These are phyloP conservation scores for Diplodia intermedia DNA, from an alignment of 2,329 filamentous ascomycete species.

Conservation along the genomic window DNA sequence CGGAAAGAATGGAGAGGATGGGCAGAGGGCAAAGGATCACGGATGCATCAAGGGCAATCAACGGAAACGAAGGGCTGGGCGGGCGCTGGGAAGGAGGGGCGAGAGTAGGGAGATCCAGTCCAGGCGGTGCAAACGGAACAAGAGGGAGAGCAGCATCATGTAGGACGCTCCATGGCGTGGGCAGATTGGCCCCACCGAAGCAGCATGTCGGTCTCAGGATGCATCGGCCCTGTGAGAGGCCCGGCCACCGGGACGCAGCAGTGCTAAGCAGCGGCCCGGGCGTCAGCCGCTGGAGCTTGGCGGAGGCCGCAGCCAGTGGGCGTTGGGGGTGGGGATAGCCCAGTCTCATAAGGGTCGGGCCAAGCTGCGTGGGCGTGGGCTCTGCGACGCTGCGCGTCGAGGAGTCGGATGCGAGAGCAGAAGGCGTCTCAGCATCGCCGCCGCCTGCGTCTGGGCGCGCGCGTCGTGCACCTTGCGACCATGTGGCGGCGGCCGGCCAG, in stretches of 20 bases:
- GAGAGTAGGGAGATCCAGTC: constrained; percentile 6
- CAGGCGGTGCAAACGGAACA: constrained; percentile 23
- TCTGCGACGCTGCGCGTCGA: constrained; percentile 46
- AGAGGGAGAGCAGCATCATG: constrained; percentile 11
- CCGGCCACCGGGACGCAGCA: constrained; percentile 36
- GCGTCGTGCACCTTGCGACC: background rate
- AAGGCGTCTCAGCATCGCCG: constrained; percentile 31
- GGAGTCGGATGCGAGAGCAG: constrained; percentile 39
- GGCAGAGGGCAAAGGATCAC: constrained; percentile 15
- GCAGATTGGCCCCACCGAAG: constrained; percentile 13
- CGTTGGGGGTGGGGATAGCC: constrained; percentile 34
- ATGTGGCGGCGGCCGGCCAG: background rate
- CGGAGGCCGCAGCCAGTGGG: constrained; percentile 34
- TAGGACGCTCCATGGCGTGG: background rate
- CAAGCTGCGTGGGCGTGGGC: constrained; percentile 40
- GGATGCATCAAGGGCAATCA: constrained; percentile 25
- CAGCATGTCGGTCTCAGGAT: constrained; percentile 20
- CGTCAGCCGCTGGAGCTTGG: constrained; percentile 12
- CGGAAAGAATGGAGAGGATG: constrained; percentile 9
- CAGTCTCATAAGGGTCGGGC: constrained; percentile 48
- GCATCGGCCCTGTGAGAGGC: constrained; percentile 2
- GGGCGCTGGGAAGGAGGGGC: too few species aligned
- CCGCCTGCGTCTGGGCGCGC: background rate
- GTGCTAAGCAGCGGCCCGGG: constrained; percentile 6
- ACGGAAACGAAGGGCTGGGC: constrained; percentile 13